Conservation (phyloP, 805 yeast species). For the Candida germanica region DNA sequence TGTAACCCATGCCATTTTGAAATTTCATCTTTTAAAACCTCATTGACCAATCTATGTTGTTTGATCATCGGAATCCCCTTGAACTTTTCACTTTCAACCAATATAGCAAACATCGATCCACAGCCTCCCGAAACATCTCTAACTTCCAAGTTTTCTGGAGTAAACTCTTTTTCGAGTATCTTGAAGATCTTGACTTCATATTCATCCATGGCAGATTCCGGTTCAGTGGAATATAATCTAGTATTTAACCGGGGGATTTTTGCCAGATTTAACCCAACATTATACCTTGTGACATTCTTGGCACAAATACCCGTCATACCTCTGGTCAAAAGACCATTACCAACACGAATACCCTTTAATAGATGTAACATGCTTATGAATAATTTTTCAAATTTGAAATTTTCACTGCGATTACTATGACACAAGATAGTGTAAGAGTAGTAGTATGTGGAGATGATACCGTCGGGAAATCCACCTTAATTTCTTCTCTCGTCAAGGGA, state of each 20-base stretch:
- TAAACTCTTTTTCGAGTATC: constrained; percentile 51
- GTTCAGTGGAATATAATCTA: too few species aligned
- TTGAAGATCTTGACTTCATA: constrained; percentile 64
- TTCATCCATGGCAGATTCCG: constrained; percentile 45
- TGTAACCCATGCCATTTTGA: constrained; percentile 94
- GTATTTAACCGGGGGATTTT: too few species aligned
- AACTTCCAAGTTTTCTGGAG: constrained; percentile 64
- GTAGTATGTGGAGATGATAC: constrained; percentile 95
- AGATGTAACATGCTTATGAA: too few species aligned
- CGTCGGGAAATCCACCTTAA: constrained; percentile 79
- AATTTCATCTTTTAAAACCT: constrained; percentile 77
- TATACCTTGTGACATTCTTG: too few species aligned
- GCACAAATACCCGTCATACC: too few species aligned
- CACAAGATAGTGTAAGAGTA: constrained; percentile 53
- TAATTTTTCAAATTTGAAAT: too few species aligned
- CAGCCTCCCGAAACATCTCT: constrained; percentile 90
- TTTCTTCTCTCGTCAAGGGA: constrained; percentile 80
- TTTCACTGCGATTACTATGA: too few species aligned
- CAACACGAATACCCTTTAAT: too few species aligned
- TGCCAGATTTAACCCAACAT: too few species aligned
- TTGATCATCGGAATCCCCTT: constrained; percentile 81
- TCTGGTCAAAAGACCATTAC: too few species aligned
- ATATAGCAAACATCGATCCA: constrained; percentile 95
- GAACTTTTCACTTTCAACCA: constrained; percentile 68
- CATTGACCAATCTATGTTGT: constrained; percentile 89